Evolutionary conservation across 208 protist genomes (phyloP).

Genomic region (Acanthamoeba polyphaga): DNA sequence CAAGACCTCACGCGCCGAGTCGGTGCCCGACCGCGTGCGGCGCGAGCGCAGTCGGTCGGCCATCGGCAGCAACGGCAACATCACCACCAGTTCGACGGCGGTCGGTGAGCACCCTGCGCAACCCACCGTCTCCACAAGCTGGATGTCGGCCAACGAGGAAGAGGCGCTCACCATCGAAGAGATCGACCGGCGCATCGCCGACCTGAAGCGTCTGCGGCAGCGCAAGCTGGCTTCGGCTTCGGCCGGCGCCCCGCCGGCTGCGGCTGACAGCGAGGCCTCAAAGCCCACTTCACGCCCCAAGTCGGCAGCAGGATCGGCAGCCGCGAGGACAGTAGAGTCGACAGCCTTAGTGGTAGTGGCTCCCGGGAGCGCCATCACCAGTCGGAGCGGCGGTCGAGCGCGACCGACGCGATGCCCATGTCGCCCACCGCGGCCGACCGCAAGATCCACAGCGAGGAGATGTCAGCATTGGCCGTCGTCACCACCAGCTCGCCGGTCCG

Average conservation of each 20-base stretch:
- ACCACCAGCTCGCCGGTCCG: background rate
- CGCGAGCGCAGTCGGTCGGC: background rate
- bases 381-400: background rate
- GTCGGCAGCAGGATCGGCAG: background rate
- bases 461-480: background rate
- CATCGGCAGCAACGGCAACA: background rate
- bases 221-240: background rate
- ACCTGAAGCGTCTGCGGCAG: background rate
- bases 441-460: background rate
- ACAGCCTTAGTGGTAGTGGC: background rate
- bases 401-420: background rate
- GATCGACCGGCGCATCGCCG: conserved; percentile 1
- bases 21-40: background rate
- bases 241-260: background rate
- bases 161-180: background rate
- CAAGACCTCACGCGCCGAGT: background rate
- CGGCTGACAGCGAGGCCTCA: background rate
- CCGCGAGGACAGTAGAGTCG: background rate
- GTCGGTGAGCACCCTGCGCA: background rate
- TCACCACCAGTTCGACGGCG: background rate
- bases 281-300: background rate
- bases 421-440: background rate
- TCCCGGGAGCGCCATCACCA: background rate
- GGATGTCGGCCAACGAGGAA: background rate
- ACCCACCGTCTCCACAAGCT: background rate